Conservation (phyloP, 148 eudicot species). For the Rhododendron kiyosumense region DNA sequence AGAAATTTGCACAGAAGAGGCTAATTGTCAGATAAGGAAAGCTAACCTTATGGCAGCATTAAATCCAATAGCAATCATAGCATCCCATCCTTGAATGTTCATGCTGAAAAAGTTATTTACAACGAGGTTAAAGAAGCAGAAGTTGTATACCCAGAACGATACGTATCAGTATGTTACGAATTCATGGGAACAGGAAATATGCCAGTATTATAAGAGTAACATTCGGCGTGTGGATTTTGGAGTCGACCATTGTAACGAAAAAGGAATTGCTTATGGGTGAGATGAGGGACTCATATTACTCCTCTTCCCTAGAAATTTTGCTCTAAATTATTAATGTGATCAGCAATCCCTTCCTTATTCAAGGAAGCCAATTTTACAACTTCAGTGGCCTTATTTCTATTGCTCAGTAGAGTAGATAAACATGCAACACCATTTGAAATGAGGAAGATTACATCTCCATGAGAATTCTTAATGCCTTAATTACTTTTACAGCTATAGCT, state of each 20-base stretch:
- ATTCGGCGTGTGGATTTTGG: neutral
- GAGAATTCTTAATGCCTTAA: neutral
- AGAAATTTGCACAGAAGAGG: neutral
- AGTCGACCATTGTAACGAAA: neutral
- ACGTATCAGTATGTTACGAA: neutral
- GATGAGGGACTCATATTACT: neutral
- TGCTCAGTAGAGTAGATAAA: neutral
- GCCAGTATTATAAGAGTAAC: neutral
- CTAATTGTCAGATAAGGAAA: neutral
- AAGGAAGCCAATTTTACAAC: neutral
- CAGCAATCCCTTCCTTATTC: neutral
- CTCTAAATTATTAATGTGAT: neutral
- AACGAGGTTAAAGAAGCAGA: neutral
- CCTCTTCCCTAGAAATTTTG: neutral
- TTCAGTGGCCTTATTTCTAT: neutral
- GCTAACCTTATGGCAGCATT: slow-evolving; percentile 82
- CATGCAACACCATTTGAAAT: neutral
- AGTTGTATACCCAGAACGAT: neutral
- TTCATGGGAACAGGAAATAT: no score
- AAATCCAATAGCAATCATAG: slow-evolving; percentile 77
- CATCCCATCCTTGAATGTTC: slow-evolving; percentile 87
- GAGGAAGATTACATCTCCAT: neutral
- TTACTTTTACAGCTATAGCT: neutral
- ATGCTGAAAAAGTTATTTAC: slow-evolving; percentile 41
- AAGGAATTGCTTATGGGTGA: neutral